Percentiles rank a stretch among this genome's conserved stretches.
These are phyloP conservation scores for Dactylonectria macrodidyma DNA, from an alignment of 2,329 filamentous ascomycete species.

Conservation along the genomic window DNA sequence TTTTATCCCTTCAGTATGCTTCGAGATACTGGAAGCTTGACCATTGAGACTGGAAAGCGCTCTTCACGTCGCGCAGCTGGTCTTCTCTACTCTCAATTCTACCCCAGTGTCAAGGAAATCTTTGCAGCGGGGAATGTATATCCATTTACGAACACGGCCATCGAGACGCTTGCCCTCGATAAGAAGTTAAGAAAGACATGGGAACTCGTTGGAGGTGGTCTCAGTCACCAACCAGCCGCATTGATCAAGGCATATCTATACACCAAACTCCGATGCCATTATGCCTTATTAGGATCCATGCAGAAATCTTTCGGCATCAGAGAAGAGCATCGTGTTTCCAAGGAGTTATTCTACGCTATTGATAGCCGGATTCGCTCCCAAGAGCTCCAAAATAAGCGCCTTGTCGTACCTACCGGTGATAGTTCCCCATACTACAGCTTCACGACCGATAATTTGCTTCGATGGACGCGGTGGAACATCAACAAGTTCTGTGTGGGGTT, in stretches of 20 bases:
- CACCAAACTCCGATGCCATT: conserved; percentile 5
- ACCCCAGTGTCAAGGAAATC: conserved; percentile 2
- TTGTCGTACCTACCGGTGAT: neutral
- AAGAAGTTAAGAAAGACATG: too few relatives aligned
- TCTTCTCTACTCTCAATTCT: conserved; percentile 7
- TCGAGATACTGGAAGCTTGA: neutral
- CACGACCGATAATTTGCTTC: neutral
- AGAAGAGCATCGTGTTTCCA: conserved; percentile 12
- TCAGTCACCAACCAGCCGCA: conserved; percentile 10
- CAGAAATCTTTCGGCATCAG: neutral
- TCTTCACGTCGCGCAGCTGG: neutral
- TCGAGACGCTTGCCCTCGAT: conserved; percentile 11
- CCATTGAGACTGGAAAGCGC: neutral
- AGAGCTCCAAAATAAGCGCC: neutral
- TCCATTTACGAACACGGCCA: conserved; percentile 6
- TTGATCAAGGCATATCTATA: conserved; percentile 12
- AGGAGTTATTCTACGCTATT: neutral
- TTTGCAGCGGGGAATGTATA: conserved; percentile 4
- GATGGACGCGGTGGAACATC: neutral
- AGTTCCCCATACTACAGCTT: conserved; percentile 7
- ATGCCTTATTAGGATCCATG: neutral
- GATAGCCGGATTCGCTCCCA: neutral
- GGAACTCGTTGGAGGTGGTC: conserved; percentile 2
- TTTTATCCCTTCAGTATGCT: conserved; percentile 11
- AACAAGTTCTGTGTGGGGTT: conserved; percentile 13